Evolutionary conservation across 192 early-diverging fungal genomes (phyloP).

Genomic region (Coemansia sp.): DNA sequence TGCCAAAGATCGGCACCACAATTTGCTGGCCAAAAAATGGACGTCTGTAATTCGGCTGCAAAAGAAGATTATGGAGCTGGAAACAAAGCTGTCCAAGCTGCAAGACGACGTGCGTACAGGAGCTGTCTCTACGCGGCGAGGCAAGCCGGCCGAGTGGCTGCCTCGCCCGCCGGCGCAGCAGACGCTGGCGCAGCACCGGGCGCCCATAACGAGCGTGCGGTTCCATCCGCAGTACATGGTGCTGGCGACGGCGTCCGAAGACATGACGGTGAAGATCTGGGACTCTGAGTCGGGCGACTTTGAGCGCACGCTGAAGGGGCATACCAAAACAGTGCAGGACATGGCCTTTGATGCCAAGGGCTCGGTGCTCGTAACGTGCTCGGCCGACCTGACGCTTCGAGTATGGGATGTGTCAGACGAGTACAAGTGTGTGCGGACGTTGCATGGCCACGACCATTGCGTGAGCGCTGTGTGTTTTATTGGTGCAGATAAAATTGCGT

Average conservation of each 20-base stretch:
- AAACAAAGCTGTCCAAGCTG: slow-evolving; percentile 74
- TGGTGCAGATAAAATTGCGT: slow-evolving; percentile 77
- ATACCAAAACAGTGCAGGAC: slow-evolving; percentile 94
- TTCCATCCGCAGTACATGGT: slow-evolving; percentile 86
- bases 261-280: slow-evolving; percentile 90
- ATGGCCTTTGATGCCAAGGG: slow-evolving; percentile 84
- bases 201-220: slow-evolving; percentile 74
- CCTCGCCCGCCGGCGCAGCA: slow-evolving; percentile 79
- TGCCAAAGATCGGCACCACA: slow-evolving; percentile 62
- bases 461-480: slow-evolving; percentile 83
- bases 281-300: slow-evolving; percentile 92
- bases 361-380: slow-evolving; percentile 81
- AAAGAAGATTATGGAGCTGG: slow-evolving; percentile 95
- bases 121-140: slow-evolving; percentile 42
- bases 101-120: slow-evolving; percentile 70
- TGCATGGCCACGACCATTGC: slow-evolving; percentile 64
- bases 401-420: slow-evolving; percentile 33
- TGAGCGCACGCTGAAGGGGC: slow-evolving; percentile 91
- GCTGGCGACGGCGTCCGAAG: slow-evolving; percentile 86
- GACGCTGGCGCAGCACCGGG: slow-evolving; percentile 74
- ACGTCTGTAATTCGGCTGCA: slow-evolving; percentile 90
- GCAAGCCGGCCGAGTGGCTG: slow-evolving; percentile 70
- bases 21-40: slow-evolving; percentile 74
- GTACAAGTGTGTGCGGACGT: slow-evolving; percentile 78
- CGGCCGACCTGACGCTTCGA: slow-evolving; percentile 74